phyloP scores from a whole-genome alignment of 305 asterid species.

The Fraxinus sp. region DNA sequence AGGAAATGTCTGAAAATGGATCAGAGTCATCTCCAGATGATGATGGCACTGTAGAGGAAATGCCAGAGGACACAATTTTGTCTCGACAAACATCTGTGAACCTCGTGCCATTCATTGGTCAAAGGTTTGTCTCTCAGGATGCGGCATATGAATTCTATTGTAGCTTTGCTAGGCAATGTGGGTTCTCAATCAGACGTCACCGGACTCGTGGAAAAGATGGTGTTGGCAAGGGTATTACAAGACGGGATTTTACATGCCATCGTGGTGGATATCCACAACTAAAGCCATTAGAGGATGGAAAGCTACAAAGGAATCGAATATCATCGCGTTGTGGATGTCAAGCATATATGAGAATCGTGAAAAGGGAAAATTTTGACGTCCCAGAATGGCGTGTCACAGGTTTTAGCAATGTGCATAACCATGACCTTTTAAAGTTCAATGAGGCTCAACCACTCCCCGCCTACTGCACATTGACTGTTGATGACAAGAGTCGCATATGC shows the following conservation, averaged over 20 bases:
- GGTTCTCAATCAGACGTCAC: slow-evolving; percentile 69
- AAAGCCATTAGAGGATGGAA: slow-evolving; percentile 51
- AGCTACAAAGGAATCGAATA: slow-evolving; percentile 56
- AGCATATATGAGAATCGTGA: slow-evolving; percentile 63
- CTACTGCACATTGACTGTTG: slow-evolving; percentile 52
- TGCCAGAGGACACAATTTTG: slow-evolving; percentile 55
- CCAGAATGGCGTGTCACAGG: slow-evolving; percentile 72
- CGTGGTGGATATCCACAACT: slow-evolving; percentile 68
- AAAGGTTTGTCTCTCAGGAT: slow-evolving; percentile 64
- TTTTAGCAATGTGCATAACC: slow-evolving; percentile 60
- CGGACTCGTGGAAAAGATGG: slow-evolving; percentile 71
- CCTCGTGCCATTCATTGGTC: slow-evolving; percentile 63
- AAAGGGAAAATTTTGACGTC: slow-evolving; percentile 50
- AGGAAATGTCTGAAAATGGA: slow-evolving; percentile 46
- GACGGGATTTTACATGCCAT: slow-evolving; percentile 71
- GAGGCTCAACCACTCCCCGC: slow-evolving; percentile 48
- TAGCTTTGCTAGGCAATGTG: slow-evolving; percentile 64
- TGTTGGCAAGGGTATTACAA: slow-evolving; percentile 64
- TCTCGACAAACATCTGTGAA: slow-evolving; percentile 49
- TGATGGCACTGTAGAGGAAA: slow-evolving; percentile 56
- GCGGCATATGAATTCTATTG: slow-evolving; percentile 68
- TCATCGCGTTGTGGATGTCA: slow-evolving; percentile 73
- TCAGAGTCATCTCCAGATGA: slow-evolving; percentile 59
- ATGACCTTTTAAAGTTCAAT: slow-evolving; percentile 49
- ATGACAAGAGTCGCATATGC: slow-evolving; percentile 62